These are phyloP conservation scores for Tetraselmis striata DNA, from an alignment of 139 green algal species.

Conservation along the genomic window DNA sequence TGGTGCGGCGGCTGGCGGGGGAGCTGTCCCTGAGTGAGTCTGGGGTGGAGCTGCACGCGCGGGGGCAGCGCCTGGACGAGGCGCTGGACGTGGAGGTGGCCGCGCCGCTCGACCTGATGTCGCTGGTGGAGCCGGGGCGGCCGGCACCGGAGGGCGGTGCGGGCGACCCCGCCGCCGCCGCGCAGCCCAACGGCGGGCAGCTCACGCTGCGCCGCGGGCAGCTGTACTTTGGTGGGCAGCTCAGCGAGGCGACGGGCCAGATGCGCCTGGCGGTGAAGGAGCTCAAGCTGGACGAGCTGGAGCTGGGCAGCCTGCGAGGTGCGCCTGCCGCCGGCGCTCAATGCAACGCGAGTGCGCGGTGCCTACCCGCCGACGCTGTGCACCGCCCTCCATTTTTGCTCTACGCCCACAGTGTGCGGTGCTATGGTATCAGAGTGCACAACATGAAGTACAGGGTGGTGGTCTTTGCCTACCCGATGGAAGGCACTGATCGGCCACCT, in stretches of 20 bases:
- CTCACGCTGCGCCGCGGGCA: constrained; percentile 44
- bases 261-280: constrained; percentile 32
- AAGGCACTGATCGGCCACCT: no score
- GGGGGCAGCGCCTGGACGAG: constrained; percentile 8
- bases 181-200: constrained; percentile 29
- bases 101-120: constrained; percentile 29
- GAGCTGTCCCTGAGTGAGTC: constrained; percentile 25
- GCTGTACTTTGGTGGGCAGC: constrained; percentile 18
- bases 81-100: constrained; percentile 60
- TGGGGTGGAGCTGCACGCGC: constrained; percentile 31
- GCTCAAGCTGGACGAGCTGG: constrained; percentile 79
- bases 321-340: no score
- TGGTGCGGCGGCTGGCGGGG: constrained; percentile 42
- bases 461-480: no score
- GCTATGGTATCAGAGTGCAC: no score
- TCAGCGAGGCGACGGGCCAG: constrained; percentile 20
- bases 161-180: background rate
- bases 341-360: no score
- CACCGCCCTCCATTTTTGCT: no score
- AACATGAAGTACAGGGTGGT: no score
- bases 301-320: constrained; percentile 75
- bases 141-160: background rate
- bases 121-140: background rate
- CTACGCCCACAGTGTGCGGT: no score
- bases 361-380: no score